Conservation (phyloP, 345 rosid species). For the Rhodomyrtus tomentosa region DNA sequence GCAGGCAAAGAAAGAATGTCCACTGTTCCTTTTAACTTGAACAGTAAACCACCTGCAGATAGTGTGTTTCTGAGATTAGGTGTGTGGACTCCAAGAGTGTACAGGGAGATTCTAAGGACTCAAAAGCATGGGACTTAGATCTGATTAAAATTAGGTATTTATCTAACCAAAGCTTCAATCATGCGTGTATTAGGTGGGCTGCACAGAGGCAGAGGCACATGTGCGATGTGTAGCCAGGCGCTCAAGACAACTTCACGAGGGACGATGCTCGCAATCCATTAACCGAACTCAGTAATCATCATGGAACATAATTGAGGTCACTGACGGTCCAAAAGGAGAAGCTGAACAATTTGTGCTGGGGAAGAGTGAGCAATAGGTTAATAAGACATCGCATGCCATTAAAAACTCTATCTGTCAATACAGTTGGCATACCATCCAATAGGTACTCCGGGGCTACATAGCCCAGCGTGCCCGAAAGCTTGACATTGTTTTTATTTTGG, state of each 20-base stretch:
- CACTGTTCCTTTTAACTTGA: background rate
- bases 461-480: slow-evolving; percentile 92
- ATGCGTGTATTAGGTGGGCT: background rate
- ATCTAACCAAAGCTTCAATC: background rate
- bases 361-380: background rate
- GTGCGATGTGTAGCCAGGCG: background rate
- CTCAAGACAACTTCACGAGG: background rate
- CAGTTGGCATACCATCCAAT: slow-evolving; percentile 52
- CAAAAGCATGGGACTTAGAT: background rate
- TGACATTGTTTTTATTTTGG: slow-evolving; percentile 56
- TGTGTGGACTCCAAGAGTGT: background rate
- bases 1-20: background rate
- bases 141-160: background rate
- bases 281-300: background rate
- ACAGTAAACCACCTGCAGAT: background rate
- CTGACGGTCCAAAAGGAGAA: background rate
- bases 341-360: background rate
- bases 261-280: background rate
- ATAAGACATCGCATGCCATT: background rate
- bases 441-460: slow-evolving; percentile 97
- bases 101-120: background rate
- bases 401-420: background rate
- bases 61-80: background rate
- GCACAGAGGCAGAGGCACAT: background rate
- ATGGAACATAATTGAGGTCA: slow-evolving; percentile 4